These are phyloP conservation scores for Comarum palustre DNA, from an alignment of 306 rosid species.

Conservation along the genomic window DNA sequence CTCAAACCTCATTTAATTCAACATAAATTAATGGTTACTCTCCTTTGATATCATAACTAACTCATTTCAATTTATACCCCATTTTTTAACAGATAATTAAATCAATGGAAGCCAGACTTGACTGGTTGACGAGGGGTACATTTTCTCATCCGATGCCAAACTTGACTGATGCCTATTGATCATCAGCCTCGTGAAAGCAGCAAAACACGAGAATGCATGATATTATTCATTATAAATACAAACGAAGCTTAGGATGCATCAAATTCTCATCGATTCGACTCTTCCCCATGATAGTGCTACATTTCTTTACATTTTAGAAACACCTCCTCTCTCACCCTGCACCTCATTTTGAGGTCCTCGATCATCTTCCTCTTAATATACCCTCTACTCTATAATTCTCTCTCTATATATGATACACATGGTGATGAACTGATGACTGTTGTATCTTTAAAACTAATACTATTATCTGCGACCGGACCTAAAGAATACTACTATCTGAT, in stretches of 20 bases:
- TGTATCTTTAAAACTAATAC: slow-evolving; percentile 25
- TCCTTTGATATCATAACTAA: neutral
- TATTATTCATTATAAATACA: slow-evolving; percentile 5
- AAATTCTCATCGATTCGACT: slow-evolving; percentile 48
- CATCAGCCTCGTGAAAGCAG: slow-evolving; percentile 6
- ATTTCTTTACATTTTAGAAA: slow-evolving; percentile 26
- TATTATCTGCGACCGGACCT: neutral
- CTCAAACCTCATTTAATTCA: neutral
- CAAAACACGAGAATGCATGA: neutral
- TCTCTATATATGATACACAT: slow-evolving; percentile 27
- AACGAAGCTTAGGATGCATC: slow-evolving; percentile 17
- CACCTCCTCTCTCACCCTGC: slow-evolving; percentile 12
- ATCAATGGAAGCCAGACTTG: slow-evolving; percentile 5
- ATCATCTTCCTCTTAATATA: slow-evolving; percentile 12
- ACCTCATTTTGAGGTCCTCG: slow-evolving; percentile 43
- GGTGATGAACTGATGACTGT: slow-evolving; percentile 59
- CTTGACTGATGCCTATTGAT: no score
- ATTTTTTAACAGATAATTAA: no score
- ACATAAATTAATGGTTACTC: neutral
- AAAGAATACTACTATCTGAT: slow-evolving; percentile 2
- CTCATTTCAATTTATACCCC: no score
- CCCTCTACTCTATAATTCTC: neutral
- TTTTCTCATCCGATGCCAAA: neutral
- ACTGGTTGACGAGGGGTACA: neutral
- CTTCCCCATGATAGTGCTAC: slow-evolving; percentile 53